A percentile compares a stretch with the other conserved stretches of the same genome.
phyloP scores from a whole-genome alignment of 352 stramenopile species.

The Globisporangium heterothallicum region DNA sequence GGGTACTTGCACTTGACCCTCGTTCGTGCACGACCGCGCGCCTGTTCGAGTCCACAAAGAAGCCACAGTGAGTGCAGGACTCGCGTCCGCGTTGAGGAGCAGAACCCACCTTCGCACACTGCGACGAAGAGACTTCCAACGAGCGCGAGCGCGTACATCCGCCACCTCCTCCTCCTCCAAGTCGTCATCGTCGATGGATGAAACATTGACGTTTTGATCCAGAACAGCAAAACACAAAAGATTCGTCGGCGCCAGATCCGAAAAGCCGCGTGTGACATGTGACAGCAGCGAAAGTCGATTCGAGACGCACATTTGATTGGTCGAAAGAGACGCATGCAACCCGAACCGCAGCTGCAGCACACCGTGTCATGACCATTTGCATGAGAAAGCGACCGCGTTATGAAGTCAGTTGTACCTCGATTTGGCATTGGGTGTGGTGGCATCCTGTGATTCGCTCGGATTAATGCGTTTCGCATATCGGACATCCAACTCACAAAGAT shows the following conservation, averaged over 20 bases:
- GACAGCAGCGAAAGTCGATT: too few species aligned
- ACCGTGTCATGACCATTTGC: too few species aligned
- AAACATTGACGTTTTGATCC: not conserved
- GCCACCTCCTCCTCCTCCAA: too few species aligned
- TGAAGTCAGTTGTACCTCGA: too few species aligned
- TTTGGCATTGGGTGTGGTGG: not conserved
- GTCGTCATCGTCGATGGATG: not conserved
- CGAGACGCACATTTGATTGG: too few species aligned
- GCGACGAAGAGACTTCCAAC: not conserved
- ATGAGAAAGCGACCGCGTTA: too few species aligned
- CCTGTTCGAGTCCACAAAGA: slow-evolving; percentile 1
- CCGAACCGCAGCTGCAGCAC: too few species aligned
- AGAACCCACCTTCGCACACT: not conserved
- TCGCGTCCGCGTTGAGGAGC: not conserved
- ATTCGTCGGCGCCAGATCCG: too few species aligned
- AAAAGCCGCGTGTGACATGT: too few species aligned
- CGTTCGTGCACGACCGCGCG: slow-evolving; percentile 32
- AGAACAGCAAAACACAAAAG: not conserved
- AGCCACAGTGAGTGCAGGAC: not conserved
- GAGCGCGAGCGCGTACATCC: not conserved
- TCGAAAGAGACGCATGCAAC: too few species aligned
- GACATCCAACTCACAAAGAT: too few species aligned
- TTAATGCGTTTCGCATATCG: not conserved
- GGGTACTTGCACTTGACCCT: slow-evolving; percentile 39
- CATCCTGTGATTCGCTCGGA: not conserved